Conservation (phyloP, 2,329 filamentous ascomycete genomes). For the Aspergillus awamori region DNA sequence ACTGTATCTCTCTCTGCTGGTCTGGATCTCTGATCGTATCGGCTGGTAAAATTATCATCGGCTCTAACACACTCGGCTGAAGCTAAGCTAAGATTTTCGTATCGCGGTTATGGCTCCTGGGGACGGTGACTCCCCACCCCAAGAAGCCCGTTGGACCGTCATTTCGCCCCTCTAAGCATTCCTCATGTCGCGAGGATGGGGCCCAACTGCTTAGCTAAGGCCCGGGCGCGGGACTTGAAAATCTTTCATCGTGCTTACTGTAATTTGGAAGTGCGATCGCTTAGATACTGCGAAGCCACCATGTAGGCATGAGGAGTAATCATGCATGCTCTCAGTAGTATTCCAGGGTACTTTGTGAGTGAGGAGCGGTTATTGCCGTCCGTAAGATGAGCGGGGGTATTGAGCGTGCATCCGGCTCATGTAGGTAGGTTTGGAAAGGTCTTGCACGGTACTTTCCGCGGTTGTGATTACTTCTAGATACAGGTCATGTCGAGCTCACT, state of each 20-base stretch:
- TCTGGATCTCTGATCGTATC: slow-evolving; percentile 2
- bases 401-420: background rate
- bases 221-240: background rate
- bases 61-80: background rate
- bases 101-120: background rate
- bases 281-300: background rate
- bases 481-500: background rate
- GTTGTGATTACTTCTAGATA: background rate
- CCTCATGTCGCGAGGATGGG: background rate
- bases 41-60: slow-evolving; percentile 3
- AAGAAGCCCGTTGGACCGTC: slow-evolving; percentile 6
- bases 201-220: background rate
- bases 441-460: background rate
- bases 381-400: background rate
- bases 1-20: background rate
- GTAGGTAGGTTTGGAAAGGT: background rate
- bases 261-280: background rate
- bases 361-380: background rate
- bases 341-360: background rate
- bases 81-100: slow-evolving; percentile 2
- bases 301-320: background rate
- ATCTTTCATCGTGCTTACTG: background rate
- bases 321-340: background rate
- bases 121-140: background rate
- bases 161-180: slow-evolving; percentile 3